Percentiles rank a stretch among this genome's conserved stretches.
These are phyloP conservation scores for Amoebophrya sp. DNA, from an alignment of 169 alveolate genomes.

Conservation along the genomic window DNA sequence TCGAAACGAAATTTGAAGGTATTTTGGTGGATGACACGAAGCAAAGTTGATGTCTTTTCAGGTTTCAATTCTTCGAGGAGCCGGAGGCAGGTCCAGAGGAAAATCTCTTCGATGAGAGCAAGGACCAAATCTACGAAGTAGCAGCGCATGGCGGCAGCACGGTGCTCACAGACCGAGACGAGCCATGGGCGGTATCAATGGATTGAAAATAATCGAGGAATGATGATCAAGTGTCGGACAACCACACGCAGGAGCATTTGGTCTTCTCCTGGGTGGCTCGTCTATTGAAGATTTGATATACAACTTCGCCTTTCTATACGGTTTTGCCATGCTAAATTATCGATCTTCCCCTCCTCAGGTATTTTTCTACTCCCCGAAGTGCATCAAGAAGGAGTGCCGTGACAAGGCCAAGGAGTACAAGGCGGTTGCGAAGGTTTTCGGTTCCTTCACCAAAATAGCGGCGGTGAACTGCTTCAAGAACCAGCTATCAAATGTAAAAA, in stretches of 20 bases:
- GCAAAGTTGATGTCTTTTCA: neutral
- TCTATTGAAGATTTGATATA: no score
- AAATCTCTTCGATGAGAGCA: neutral
- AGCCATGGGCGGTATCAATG: neutral
- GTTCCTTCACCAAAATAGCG: neutral
- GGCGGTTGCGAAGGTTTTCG: neutral
- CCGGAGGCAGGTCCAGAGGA: conserved; percentile 1
- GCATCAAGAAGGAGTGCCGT: neutral
- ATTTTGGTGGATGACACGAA: neutral
- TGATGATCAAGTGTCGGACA: no score
- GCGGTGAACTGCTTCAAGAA: conserved; percentile 5
- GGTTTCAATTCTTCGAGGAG: neutral
- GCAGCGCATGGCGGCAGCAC: neutral
- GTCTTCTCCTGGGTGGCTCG: no score
- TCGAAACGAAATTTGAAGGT: no score
- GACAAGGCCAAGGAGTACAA: neutral
- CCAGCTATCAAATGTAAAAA: no score
- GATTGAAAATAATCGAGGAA: no score
- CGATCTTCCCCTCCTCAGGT: neutral
- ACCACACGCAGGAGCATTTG: no score
- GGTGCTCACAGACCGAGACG: neutral
- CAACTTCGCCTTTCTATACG: no score
- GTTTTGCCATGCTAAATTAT: no score
- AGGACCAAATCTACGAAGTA: neutral
- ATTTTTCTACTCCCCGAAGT: conserved; percentile 17